Base-by-base conservation (phyloP, 2,329 filamentous ascomycete genomes). In the Hortaea werneckii region DNA sequence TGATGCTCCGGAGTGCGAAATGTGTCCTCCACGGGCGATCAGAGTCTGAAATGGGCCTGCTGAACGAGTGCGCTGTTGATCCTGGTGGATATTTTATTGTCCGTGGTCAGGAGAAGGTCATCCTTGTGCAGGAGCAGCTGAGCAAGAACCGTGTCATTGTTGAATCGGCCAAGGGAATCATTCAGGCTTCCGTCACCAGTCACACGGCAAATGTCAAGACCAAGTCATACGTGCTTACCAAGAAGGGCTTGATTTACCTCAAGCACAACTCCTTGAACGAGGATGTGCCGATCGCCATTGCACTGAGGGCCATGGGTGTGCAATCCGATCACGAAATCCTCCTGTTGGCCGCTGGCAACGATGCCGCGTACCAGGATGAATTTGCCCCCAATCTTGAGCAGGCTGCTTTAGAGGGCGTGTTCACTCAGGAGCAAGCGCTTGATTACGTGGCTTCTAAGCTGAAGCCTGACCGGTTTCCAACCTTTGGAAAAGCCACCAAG, bases 101-200 rank as follows among this genome's bases (percentile, higher is more conserved):
- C 54, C 87, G 90, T 58, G 92, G 92, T 40, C 95, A 94, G 13
- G 92, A 98, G 66, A 98, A 98, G 72, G 92, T 98, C 56, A 98
- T 98, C 61, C 72, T 98, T 38, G 94, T 98, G 10, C 92, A 98
- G 66, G 94, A 98, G 63, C 92, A 98, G 69, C 73, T 98, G 62
- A 98, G 92, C 76, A 98, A 98, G 77, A 98, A 98, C 67, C 82
- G 92, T 71, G 86, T 98, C 59, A 95, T 98, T 63, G 90, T 98
- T 11, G 94, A 98, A 67, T 83, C 87, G 45, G 94, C 94, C 70
- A 96, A 95, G 67, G 85, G 85, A 49, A 82, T 94, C 53, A 90
- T 96, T 46, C 87, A 90, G 55, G 92, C 94, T 34, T 96, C 92
- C 1, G 92, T 96, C 29, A 98, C 89, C 50, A 94, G 89, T 79